Evolutionary conservation across 1,284 basidiomycete genomes (phyloP), one percentile per base, ranked within the genome.

Genomic region (Apiotrichum brassicae): DNA sequence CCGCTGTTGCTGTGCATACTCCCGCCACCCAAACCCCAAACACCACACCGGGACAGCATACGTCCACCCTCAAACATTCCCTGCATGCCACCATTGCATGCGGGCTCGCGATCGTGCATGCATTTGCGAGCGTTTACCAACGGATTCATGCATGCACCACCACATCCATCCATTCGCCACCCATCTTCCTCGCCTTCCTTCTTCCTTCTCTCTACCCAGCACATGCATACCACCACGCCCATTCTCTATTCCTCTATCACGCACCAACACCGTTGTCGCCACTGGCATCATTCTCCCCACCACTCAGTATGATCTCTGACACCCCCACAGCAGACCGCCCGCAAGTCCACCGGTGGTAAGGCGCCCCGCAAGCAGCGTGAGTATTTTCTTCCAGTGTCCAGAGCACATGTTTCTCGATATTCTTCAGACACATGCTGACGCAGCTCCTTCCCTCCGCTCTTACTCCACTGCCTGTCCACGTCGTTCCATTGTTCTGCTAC

Each of bases 321-420:
- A 43, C 52, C 34, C 41, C 51, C 47, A 32, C 64, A 77, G 80
- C 81, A 82, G 77, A 82, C 81, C 64, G 81, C 81, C 54, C 79
- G 81, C 63, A 82, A 82, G 73, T 81, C 80, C 43, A 81, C 80
- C 61, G 80, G 80, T 71, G 76, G 75, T 59, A 78, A 78, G 67
- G 77, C 76, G 32, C 77, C 77, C 50, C 68, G 77, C 55, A 79
- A 79, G 75, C 77, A 79, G 66, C 76, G 70, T 72, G 52, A 64
- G 69, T 65, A 24, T 20, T 40, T 38, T 19, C 8, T 35, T 23
- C 41, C 19, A 5, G 28, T 40, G 20, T 26, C 38, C n/a, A 5
- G 23, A 32, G 32, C 20, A 32, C 22, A 46, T 42, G 16, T 51
- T 35, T 32, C 34, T 46, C 38, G 25, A 20, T 19, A 16, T 20